Conservation (phyloP, 371 early-diverging fungal species). For the Apophysomyces trapeziformis region DNA sequence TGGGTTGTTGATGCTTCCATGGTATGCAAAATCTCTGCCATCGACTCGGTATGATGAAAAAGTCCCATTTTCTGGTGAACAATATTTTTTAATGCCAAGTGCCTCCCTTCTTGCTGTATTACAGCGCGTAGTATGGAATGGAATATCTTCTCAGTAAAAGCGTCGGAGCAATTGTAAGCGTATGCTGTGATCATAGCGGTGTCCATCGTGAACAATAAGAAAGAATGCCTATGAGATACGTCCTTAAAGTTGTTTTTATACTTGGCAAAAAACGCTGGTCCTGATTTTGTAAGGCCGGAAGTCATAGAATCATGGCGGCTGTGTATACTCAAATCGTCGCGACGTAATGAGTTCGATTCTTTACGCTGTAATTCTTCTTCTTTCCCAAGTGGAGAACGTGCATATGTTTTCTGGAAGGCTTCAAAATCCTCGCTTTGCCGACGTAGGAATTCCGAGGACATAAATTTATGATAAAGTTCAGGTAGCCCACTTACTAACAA, state of each 20-base stretch:
- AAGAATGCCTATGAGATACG: conserved; percentile 45
- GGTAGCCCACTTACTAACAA: conserved; percentile 59
- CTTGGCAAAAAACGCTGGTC: conserved; percentile 31
- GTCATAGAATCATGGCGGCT: conserved; percentile 45
- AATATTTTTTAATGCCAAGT: conserved; percentile 58
- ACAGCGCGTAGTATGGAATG: conserved; percentile 32
- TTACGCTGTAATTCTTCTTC: conserved; percentile 11
- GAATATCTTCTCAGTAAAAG: conserved; percentile 60
- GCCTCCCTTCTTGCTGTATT: conserved; percentile 48
- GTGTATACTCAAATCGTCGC: conserved; percentile 37
- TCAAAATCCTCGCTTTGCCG: conserved; percentile 52
- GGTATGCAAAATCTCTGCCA: conserved; percentile 24
- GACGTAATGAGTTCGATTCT: conserved; percentile 13
- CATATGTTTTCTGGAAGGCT: conserved; percentile 23
- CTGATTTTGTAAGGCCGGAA: conserved; percentile 32
- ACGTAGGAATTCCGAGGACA: conserved; percentile 30
- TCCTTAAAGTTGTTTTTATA: conserved; percentile 22
- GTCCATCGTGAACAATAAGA: conserved; percentile 62
- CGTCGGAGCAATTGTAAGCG: conserved; percentile 73
- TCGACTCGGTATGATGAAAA: conserved; percentile 58
- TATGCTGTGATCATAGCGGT: conserved; percentile 55
- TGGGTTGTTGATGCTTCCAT: background rate
- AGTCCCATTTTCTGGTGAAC: conserved; percentile 74
- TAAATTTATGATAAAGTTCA: conserved; percentile 46
- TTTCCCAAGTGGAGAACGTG: conserved; percentile 18